Evolutionary conservation across 345 rosid species (phyloP), one percentile per base, ranked within the genome.

Genomic region (Cardamine chenopodiifolia): DNA sequence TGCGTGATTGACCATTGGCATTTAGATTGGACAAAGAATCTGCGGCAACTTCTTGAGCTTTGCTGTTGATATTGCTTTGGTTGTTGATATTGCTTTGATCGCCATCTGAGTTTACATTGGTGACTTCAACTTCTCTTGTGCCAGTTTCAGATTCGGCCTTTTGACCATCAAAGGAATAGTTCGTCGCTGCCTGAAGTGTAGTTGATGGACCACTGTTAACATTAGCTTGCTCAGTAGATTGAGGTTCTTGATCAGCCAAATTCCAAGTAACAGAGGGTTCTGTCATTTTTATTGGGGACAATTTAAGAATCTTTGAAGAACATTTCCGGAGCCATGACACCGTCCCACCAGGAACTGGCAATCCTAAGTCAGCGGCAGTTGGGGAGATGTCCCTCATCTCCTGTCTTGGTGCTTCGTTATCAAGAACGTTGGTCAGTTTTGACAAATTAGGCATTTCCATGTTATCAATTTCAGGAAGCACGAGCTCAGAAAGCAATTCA

Each of bases 321-420:
- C 97, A 91, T 72, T 86, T 86, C 61, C 86, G 87, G 65, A 95
- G 83, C 97, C 97, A 90, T 45, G 91, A 87, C 60, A 87, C 81
- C 10, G 88, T 76, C 67, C 87, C 90, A 83, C 77, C 72, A 53
- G 95, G 73, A 62, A 56, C 79, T 20, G 95, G 87, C 69, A 89
- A 80, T 32, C 68, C 63, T 61, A 84, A 86, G 67, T 68, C 71
- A 62, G 73, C 10, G 39, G 63, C 70, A 48, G 74, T 71, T 49
- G 81, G 81, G 19, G 81, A 65, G 61, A 72, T 17, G 66, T 72
- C 81, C 49, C 68, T 65, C 68, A 66, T 31, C 12, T 50, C 72
- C 40, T 58, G 73, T 55, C 6, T 62, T 59, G 81, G 77, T 29
- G 58, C 73, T 74, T 57, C 82, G 4, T 71, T 73, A 31, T 71